Base-by-base conservation (phyloP, 148 eudicot genomes). In the Persicaria maculosa region DNA sequence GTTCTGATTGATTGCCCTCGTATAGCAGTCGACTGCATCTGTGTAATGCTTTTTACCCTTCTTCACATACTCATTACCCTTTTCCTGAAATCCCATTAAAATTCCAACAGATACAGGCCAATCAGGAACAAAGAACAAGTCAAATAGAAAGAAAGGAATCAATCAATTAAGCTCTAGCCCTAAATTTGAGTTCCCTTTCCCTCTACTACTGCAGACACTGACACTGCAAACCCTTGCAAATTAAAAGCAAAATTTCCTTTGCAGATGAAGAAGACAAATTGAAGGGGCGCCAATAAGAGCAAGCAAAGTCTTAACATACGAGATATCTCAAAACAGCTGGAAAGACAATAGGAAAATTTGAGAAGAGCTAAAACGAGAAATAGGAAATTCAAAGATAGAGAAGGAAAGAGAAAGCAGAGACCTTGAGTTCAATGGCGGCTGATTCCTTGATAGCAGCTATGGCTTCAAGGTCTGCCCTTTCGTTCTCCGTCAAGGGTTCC, bases 371-470 rank as follows among this genome's bases (percentile, higher is more conserved):
- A 44, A 74, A 47, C 16, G 45, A 74, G 22, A 25, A 16, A 62
- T 14, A 77, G 6, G 19, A 25, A 45, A 14, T 15, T 71, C 25
- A 55, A 67, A 14, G 6, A 74, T 1, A 57, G 68, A n/a, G 40
- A 44, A 47, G 73, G 54, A 8, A 70, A 69, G 20, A 68, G 62
- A 40, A 54, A 46, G 44, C 70, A 10, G 46, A 75, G 25, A 90
- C 98, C 92, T 93, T 93, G 74, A 93, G 89, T 79, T 93, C 98
- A 79, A 93, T 10, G 73, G 98, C 89, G 65, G 97, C 14, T 45
- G 94, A 86, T 46, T 85, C 80, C 77, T 91, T 93, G 82, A 93
- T 83, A 36, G 97, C 97, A 70, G 83, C 17, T 25, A 93, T 89
- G 76, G 88, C 98, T 22, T 82, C 89, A 46, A 89, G 83, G 80